Conservation (phyloP, 176 grass and related monocot species). For the Miscanthus lutarioriparius region DNA sequence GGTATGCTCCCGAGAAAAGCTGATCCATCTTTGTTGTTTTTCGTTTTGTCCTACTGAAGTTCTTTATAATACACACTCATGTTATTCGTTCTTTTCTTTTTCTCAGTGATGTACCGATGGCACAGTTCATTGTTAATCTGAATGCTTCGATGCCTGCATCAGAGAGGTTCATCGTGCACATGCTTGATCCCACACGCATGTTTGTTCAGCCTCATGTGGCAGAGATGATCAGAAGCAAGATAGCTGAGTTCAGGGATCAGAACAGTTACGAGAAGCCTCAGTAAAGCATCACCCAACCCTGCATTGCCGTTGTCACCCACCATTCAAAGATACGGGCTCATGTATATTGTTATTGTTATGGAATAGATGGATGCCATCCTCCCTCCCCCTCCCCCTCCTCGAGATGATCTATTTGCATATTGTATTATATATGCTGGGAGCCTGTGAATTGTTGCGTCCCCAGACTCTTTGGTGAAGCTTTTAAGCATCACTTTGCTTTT, state of each 20-base stretch:
- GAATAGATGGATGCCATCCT: no score
- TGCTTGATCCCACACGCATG: conserved; percentile 80
- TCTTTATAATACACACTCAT: neutral
- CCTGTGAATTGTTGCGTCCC: no score
- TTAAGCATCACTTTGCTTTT: no score
- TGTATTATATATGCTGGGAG: no score
- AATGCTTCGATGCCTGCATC: conserved; percentile 71
- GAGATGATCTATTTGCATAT: no score
- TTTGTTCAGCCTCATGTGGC: conserved; percentile 82
- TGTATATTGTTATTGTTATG: no score
- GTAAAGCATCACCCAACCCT: conserved; percentile 12
- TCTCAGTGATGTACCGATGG: conserved; percentile 76
- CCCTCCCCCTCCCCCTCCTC: no score
- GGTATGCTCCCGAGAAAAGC: conserved; percentile 38
- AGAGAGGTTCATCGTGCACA: conserved; percentile 84
- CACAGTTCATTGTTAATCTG: conserved; percentile 84
- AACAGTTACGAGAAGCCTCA: conserved; percentile 83
- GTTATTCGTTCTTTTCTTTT: neutral
- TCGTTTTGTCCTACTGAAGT: neutral
- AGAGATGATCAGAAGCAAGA: conserved; percentile 69
- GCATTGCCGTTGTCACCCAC: neutral
- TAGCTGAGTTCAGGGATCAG: conserved; percentile 78
- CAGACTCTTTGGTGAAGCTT: no score
- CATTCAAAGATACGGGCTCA: no score
- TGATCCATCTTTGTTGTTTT: neutral